phyloP scores from a whole-genome alignment of 192 early-diverging fungal species.

The Coemansia guatemalensis region DNA sequence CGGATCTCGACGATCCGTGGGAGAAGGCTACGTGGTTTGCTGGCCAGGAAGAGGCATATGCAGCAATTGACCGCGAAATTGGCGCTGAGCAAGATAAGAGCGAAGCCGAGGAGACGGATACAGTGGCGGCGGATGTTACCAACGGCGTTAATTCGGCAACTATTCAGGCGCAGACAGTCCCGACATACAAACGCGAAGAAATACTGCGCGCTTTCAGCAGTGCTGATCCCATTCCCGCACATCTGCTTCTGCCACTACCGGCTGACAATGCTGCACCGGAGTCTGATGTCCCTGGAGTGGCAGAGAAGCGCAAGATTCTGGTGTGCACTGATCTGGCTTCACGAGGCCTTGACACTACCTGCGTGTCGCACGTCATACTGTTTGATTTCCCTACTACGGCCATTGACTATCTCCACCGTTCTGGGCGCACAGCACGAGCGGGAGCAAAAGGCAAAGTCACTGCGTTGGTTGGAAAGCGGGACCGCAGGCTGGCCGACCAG shows the following conservation, averaged over 20 bases:
- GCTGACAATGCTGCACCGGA: slow-evolving; percentile 12
- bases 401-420: slow-evolving; percentile 90
- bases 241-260: slow-evolving; percentile 21
- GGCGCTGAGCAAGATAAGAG: neutral
- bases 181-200: slow-evolving; percentile 29
- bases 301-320: slow-evolving; percentile 56
- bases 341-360: slow-evolving; percentile 85
- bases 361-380: slow-evolving; percentile 83
- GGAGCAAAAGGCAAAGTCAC: slow-evolving; percentile 79
- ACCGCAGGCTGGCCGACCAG: slow-evolving; percentile 55
- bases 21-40: slow-evolving; percentile 28
- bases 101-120: neutral
- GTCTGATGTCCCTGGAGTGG: neutral
- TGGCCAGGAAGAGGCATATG: slow-evolving; percentile 14
- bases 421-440: slow-evolving; percentile 86
- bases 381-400: slow-evolving; percentile 90
- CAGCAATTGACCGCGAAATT: slow-evolving; percentile 5
- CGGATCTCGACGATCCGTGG: slow-evolving; percentile 24
- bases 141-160: slow-evolving; percentile 25
- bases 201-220: slow-evolving; percentile 30
- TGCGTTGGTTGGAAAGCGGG: slow-evolving; percentile 73
- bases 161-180: slow-evolving; percentile 29
- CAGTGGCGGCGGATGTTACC: slow-evolving; percentile 5
- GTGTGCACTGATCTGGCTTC: slow-evolving; percentile 92
- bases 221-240: slow-evolving; percentile 28